These are phyloP conservation scores for Grosmannia clavigera DNA, from an alignment of 2,329 filamentous ascomycete genomes.

Conservation along the genomic window DNA sequence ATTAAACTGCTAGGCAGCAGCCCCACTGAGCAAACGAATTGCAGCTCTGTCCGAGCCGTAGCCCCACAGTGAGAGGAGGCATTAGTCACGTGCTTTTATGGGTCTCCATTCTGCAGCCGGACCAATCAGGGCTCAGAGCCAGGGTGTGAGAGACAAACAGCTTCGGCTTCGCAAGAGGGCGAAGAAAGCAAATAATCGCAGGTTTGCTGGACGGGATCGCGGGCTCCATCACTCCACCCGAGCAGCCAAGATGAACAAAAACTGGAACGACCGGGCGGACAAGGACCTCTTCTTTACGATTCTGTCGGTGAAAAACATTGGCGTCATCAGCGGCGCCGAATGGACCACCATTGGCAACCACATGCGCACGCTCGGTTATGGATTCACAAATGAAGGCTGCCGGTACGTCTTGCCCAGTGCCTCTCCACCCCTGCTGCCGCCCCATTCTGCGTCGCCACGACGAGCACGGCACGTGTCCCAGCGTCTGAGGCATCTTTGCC, in stretches of 20 bases:
- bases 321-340: constrained; percentile 49
- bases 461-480: neutral
- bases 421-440: neutral
- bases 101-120: neutral
- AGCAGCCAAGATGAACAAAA: constrained; percentile 35
- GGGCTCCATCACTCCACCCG: neutral
- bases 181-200: neutral
- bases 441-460: neutral
- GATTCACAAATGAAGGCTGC: constrained; percentile 53
- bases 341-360: constrained; percentile 50
- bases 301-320: constrained; percentile 49
- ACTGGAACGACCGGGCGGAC: constrained; percentile 49
- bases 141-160: neutral
- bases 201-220: neutral
- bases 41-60: neutral
- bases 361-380: constrained; percentile 46
- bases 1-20: constrained; percentile 2
- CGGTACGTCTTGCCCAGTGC: constrained; percentile 30
- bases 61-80: neutral
- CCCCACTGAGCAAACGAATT: neutral
- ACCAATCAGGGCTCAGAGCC: neutral
- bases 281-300: constrained; percentile 54
- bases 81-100: neutral
- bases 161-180: neutral
- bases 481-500: neutral